These are phyloP conservation scores for Sarocladium oryzae DNA, from an alignment of 2,329 filamentous ascomycete species.

Conservation along the genomic window DNA sequence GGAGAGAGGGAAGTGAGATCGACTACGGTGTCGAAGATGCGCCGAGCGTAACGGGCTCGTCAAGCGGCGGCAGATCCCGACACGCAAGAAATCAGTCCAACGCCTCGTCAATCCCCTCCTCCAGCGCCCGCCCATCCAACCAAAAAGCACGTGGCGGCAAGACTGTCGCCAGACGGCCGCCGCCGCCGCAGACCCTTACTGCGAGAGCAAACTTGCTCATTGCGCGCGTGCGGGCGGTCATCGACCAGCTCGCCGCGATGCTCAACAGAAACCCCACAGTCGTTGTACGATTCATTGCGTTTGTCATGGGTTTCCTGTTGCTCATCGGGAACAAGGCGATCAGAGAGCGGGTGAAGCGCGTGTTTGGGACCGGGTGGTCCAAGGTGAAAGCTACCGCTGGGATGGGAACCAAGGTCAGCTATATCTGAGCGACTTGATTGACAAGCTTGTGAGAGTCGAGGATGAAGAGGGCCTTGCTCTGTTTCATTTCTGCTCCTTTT, in stretches of 20 bases:
- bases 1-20: slow-evolving; percentile 50
- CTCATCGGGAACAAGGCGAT: slow-evolving; percentile 70
- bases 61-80: slow-evolving; percentile 22
- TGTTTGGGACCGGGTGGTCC: slow-evolving; percentile 66
- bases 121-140: slow-evolving; percentile 16
- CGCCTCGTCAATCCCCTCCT: slow-evolving; percentile 19
- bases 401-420: slow-evolving; percentile 97
- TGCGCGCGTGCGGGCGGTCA: slow-evolving; percentile 41
- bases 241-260: slow-evolving; percentile 43
- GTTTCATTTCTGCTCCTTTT: no score
- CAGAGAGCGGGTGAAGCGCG: slow-evolving; percentile 63
- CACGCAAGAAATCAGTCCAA: slow-evolving; percentile 25
- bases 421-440: slow-evolving; percentile 65
- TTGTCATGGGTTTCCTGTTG: slow-evolving; percentile 70
- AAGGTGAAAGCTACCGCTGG: slow-evolving; percentile 81
- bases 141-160: slow-evolving; percentile 24
- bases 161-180: slow-evolving; percentile 18
- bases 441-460: no score
- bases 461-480: no score
- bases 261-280: slow-evolving; percentile 51
- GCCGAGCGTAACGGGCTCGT: slow-evolving; percentile 30
- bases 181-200: slow-evolving; percentile 30
- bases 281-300: slow-evolving; percentile 62
- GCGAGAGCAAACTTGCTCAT: slow-evolving; percentile 47
- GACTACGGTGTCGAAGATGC: slow-evolving; percentile 63